Evolutionary conservation across 2,329 filamentous ascomycete species (phyloP).

Genomic region (Pseudopithomyces maydicus): DNA sequence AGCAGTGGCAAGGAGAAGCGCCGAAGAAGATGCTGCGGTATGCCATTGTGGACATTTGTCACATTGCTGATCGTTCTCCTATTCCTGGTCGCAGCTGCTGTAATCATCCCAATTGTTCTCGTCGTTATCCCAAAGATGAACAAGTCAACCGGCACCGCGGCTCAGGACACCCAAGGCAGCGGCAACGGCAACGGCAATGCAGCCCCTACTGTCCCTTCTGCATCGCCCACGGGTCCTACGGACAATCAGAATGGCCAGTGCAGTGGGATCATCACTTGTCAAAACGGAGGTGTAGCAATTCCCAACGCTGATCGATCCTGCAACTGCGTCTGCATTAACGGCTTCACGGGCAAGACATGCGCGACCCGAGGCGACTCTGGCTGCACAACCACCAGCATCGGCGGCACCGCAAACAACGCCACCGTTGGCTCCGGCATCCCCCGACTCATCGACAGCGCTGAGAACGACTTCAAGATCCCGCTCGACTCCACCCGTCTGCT

Average conservation of each 20-base stretch:
- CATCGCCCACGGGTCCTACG: slow-evolving; percentile 22
- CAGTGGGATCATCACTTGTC: slow-evolving; percentile 66
- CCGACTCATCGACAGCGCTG: slow-evolving; percentile 68
- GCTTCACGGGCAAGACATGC: slow-evolving; percentile 74
- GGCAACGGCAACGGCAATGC: slow-evolving; percentile 30
- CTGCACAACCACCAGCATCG: slow-evolving; percentile 59
- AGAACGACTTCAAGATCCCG: slow-evolving; percentile 74
- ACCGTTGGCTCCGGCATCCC: slow-evolving; percentile 83
- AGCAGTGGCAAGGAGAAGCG: slow-evolving; percentile 39
- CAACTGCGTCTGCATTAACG: slow-evolving; percentile 86
- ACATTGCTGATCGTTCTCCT: slow-evolving; percentile 68
- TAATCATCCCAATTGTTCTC: slow-evolving; percentile 77
- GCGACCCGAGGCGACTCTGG: slow-evolving; percentile 54
- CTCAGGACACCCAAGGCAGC: slow-evolving; percentile 25
- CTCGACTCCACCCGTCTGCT: slow-evolving; percentile 73
- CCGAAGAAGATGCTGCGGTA: slow-evolving; percentile 76
- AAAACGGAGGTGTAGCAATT: slow-evolving; percentile 81
- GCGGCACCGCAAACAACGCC: slow-evolving; percentile 56
- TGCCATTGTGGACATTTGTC: slow-evolving; percentile 80
- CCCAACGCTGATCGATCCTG: slow-evolving; percentile 68
- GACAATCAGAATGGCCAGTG: slow-evolving; percentile 53
- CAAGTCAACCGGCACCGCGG: slow-evolving; percentile 24
- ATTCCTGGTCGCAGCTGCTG: slow-evolving; percentile 75
- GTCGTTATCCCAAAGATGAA: slow-evolving; percentile 61
- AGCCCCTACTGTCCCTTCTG: slow-evolving; percentile 19